These are phyloP conservation scores for Durio zibethinus DNA, from an alignment of 345 rosid genomes.

Conservation along the genomic window DNA sequence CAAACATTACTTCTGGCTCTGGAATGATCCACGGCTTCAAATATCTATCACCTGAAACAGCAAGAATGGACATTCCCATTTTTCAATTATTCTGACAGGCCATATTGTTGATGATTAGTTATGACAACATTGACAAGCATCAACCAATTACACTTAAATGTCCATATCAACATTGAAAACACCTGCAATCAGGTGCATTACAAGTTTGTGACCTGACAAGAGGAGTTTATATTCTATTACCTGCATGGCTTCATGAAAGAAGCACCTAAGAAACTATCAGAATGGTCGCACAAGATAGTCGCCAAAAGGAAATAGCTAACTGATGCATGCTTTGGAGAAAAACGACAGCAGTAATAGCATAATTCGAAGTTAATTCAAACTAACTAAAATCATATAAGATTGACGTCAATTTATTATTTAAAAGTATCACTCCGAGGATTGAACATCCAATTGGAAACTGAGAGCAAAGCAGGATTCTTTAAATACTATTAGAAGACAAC, in stretches of 20 bases:
- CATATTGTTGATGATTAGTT: not conserved
- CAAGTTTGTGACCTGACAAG: not conserved
- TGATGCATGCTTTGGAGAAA: not conserved
- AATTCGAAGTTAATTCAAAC: not conserved
- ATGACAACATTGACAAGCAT: not conserved
- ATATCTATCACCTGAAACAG: slow-evolving; percentile 78
- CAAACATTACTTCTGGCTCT: slow-evolving; percentile 80
- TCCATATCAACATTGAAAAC: not conserved
- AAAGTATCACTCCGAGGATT: too few species aligned
- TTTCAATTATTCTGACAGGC: not conserved
- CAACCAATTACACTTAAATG: not conserved
- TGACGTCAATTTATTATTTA: too few species aligned
- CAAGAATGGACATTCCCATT: not conserved
- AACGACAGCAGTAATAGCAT: not conserved
- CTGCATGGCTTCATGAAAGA: not conserved
- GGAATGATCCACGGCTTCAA: slow-evolving; percentile 96
- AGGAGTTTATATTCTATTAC: not conserved
- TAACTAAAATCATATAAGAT: not conserved
- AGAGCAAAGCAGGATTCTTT: not conserved
- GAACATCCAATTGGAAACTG: not conserved
- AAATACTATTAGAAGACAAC: too few species aligned
- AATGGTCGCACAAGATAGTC: not conserved
- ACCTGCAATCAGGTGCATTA: not conserved
- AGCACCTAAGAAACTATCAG: not conserved
- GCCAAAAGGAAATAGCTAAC: not conserved